A percentile compares a stretch with the other conserved stretches of the same genome.
Evolutionary conservation across 2,329 filamentous ascomycete genomes (phyloP).

Genomic region (Ophiostoma montium): DNA sequence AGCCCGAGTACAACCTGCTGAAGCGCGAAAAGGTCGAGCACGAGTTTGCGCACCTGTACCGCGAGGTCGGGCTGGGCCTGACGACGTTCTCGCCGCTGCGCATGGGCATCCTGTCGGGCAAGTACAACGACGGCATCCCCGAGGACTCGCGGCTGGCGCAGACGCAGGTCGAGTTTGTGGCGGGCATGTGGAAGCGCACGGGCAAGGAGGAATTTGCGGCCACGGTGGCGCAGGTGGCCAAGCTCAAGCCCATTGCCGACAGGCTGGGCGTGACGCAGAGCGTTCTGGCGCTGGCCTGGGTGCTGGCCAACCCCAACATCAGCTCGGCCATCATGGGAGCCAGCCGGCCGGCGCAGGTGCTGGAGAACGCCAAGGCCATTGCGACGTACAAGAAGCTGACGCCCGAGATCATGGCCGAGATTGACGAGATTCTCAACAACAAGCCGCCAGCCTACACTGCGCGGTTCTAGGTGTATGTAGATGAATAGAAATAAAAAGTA

Average conservation of each 20-base stretch:
- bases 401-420: slow-evolving; percentile 42
- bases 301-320: slow-evolving; percentile 46
- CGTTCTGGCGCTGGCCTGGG: slow-evolving; percentile 47
- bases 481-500: too few species aligned
- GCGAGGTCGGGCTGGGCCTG: slow-evolving; percentile 42
- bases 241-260: slow-evolving; percentile 48
- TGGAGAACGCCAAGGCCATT: slow-evolving; percentile 43
- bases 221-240: slow-evolving; percentile 41
- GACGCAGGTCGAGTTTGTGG: slow-evolving; percentile 41
- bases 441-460: slow-evolving; percentile 33
- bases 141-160: slow-evolving; percentile 44
- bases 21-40: slow-evolving; percentile 35
- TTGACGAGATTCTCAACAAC: slow-evolving; percentile 44
- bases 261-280: slow-evolving; percentile 44
- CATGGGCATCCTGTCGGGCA: slow-evolving; percentile 42
- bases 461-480: slow-evolving; percentile 16
- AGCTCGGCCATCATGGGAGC: slow-evolving; percentile 49
- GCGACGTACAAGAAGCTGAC: slow-evolving; percentile 41
- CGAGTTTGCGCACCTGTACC: slow-evolving; percentile 42
- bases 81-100: slow-evolving; percentile 39
- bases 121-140: slow-evolving; percentile 50
- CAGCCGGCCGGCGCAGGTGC: slow-evolving; percentile 42
- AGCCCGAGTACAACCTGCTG: slow-evolving; percentile 54
- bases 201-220: slow-evolving; percentile 38
- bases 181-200: slow-evolving; percentile 36